A percentile compares a stretch with the other conserved stretches of the same genome.
Conservation (phyloP, 2,329 filamentous ascomycete species). For the Cordyceps cateniannulata region DNA sequence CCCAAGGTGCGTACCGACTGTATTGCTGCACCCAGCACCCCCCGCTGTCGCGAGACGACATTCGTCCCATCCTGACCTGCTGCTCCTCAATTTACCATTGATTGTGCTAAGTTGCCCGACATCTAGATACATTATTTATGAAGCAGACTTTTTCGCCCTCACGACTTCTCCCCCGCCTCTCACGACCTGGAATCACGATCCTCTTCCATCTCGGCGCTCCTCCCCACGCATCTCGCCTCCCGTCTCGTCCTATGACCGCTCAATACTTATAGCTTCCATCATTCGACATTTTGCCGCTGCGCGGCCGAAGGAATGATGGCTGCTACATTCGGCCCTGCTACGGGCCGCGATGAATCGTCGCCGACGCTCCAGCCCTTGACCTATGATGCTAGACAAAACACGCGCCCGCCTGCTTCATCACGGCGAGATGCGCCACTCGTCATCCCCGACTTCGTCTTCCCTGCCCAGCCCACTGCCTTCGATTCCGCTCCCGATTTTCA, state of each 20-base stretch:
- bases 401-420: background rate
- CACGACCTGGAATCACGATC: constrained; percentile 12
- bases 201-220: background rate
- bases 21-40: background rate
- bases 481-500: constrained; percentile 29
- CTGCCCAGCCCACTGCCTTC: constrained; percentile 38
- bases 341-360: constrained; percentile 25
- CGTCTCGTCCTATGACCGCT: constrained; percentile 32
- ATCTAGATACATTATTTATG: constrained; percentile 16
- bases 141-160: constrained; percentile 14
- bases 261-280: constrained; percentile 20
- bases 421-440: constrained; percentile 36
- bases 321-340: constrained; percentile 33
- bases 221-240: constrained; percentile 16
- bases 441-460: constrained; percentile 62
- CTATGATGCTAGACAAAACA: background rate
- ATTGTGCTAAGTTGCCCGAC: background rate
- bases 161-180: constrained; percentile 1
- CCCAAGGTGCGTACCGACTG: constrained; percentile 14
- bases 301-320: constrained; percentile 41
- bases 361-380: constrained; percentile 13
- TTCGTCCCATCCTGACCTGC: background rate
- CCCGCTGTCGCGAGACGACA: background rate
- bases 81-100: constrained; percentile 5
- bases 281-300: constrained; percentile 40